These are phyloP conservation scores for Parsonsia alboflavescens DNA, from an alignment of 257 asterid species.

Conservation along the genomic window DNA sequence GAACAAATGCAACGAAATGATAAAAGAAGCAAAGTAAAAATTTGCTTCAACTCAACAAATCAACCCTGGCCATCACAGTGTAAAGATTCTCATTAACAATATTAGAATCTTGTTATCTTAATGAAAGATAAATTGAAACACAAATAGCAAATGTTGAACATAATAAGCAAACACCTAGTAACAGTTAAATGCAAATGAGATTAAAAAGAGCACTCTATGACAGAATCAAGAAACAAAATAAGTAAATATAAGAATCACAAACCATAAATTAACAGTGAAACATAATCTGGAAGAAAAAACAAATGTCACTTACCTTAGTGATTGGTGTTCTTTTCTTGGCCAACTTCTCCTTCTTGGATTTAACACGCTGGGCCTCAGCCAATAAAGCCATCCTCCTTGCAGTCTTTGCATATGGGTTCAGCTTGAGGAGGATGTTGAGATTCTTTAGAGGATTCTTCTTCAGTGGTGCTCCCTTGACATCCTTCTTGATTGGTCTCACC, in stretches of 20 bases:
- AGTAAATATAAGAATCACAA: neutral
- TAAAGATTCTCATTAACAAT: too few relatives aligned
- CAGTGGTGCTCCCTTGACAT: slow-evolving; percentile 51
- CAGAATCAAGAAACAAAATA: neutral
- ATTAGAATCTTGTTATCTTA: too few relatives aligned
- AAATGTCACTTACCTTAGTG: slow-evolving; percentile 59
- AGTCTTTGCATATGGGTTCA: slow-evolving; percentile 76
- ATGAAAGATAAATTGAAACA: too few relatives aligned
- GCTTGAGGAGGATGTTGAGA: slow-evolving; percentile 58
- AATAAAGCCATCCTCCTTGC: slow-evolving; percentile 72
- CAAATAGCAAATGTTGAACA: too few relatives aligned
- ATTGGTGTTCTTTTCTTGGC: slow-evolving; percentile 59
- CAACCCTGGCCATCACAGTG: too few relatives aligned
- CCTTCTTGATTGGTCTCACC: slow-evolving; percentile 77
- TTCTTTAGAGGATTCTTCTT: slow-evolving; percentile 81
- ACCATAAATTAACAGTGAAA: neutral
- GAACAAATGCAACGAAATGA: neutral
- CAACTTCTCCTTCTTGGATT: slow-evolving; percentile 72
- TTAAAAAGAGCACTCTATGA: neutral
- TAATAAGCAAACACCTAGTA: too few relatives aligned
- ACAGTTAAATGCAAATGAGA: too few relatives aligned
- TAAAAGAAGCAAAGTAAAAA: too few relatives aligned
- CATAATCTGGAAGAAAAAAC: slow-evolving; percentile 11
- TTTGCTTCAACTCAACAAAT: too few relatives aligned
- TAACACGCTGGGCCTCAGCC: slow-evolving; percentile 73